Evolutionary conservation across 169 alveolate species (phyloP), one percentile per base, ranked within the genome.

Genomic region (Cryptosporidium baileyi): DNA sequence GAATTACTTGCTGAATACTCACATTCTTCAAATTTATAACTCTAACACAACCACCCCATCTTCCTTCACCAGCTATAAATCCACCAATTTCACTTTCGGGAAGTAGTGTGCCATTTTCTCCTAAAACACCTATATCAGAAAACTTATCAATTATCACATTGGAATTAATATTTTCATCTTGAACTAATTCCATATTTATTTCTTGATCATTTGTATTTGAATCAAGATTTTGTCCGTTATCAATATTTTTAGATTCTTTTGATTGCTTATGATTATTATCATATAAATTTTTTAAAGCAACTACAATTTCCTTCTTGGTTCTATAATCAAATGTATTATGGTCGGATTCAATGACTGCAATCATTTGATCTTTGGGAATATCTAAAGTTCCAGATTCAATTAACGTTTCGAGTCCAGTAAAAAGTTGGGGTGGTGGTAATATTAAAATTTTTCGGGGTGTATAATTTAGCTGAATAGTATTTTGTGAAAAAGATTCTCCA

Each of bases 11-110:
- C 38, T 94, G 43, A 7, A 97, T 94, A 59, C 91, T 89, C 40
- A 91, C 91, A 65, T 74, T 89, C 54, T 90, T 89, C 26, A 96
- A 95, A 81, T 93, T 93, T 24, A 94, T 92, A 52, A 96, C 90
- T 57, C 97, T 91, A 45, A 96, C 89, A 80, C 98, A 96, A 49
- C 96, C 92, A 24, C 98, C 98, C 98, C 98, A 96, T 82, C 93
- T 96, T 26, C 98, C 98, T 19, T 80, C 85, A 2, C 97, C 98
- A 2, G 98, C 98, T 67, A 93, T 93, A 81, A 91, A 93, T 60
- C 96, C 92, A 6, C 96, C 96, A n/a, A 92, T 88, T 62, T 92
- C 81, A 62, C 94, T 89, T 51, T 82, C 61, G 49, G 89, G 88
- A 7, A 90, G 80, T 44, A 82, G 81, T 41, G 89, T 92, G 19